Conservation (phyloP, 495 filamentous ascomycete genomes). For the Recurvomyces mirabilis region DNA sequence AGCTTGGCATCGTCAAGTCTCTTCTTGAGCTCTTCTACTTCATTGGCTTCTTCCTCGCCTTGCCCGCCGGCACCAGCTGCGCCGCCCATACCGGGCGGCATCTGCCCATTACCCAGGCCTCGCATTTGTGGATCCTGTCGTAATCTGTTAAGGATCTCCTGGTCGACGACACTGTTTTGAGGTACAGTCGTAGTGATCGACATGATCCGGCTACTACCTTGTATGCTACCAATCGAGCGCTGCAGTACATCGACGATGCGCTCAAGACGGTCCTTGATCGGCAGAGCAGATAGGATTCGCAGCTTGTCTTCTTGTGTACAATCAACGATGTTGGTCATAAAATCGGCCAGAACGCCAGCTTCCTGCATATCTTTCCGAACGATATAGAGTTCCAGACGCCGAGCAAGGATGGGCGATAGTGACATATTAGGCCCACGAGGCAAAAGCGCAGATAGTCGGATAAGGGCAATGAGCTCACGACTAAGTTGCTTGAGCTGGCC, state of each 20-base stretch:
- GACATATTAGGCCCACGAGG: slow-evolving; percentile 47
- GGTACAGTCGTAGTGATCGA: slow-evolving; percentile 44
- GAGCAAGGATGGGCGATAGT: slow-evolving; percentile 70
- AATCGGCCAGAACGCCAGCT: slow-evolving; percentile 84
- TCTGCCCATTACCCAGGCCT: slow-evolving; percentile 32
- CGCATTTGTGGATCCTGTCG: slow-evolving; percentile 43
- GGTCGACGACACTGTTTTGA: slow-evolving; percentile 27
- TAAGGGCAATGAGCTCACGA: slow-evolving; percentile 65
- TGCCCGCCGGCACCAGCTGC: slow-evolving; percentile 36
- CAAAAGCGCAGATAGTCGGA: slow-evolving; percentile 66
- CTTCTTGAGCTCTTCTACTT: slow-evolving; percentile 86
- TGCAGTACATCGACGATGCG: slow-evolving; percentile 70
- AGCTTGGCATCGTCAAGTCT: slow-evolving; percentile 71
- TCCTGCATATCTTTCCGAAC: slow-evolving; percentile 61
- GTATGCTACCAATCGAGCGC: slow-evolving; percentile 66
- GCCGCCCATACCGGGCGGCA: slow-evolving; percentile 37
- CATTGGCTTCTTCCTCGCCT: slow-evolving; percentile 54
- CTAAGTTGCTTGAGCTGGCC: slow-evolving; percentile 69
- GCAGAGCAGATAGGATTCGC: slow-evolving; percentile 62
- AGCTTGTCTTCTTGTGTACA: slow-evolving; percentile 80
- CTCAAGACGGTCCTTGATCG: slow-evolving; percentile 65
- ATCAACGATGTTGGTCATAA: slow-evolving; percentile 85
- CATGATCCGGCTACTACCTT: slow-evolving; percentile 69
- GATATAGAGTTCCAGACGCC: slow-evolving; percentile 77
- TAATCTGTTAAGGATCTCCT: slow-evolving; percentile 41